Base-by-base conservation (phyloP, 1,139 yeast genomes). In the Torulaspora pretoriensis region DNA sequence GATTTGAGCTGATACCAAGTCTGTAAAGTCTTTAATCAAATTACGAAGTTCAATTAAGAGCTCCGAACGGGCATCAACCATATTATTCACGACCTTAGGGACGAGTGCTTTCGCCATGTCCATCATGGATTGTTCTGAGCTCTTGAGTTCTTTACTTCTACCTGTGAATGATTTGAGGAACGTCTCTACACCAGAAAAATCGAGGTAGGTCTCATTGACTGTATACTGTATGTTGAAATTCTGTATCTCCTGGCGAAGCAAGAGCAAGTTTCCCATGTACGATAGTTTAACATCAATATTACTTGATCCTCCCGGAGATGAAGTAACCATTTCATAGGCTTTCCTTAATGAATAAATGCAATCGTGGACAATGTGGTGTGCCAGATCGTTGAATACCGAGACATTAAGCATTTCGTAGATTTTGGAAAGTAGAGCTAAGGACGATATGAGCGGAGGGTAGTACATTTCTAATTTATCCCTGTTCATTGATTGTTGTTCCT, bases 21-120 rank as follows among this genome's bases (percentile, higher is more conserved):
- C 72, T 0, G 80, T 75, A 49, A 87, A 80, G 22, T 75, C 79
- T 50, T 81, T 83, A 16, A 88, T 86, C 2, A 82, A 72, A 51
- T 78, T 79, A 52, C 90, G 75, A 51, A 90, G 71, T 54, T 84
- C 90, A 14, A 79, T 71, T 54, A 84, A 86, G 30, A 89, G 71
- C 62, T 89, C 97, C 16, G 68, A 73, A 53, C 87, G 79, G 17
- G 96, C 95, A 65, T 90, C 97, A 40, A 83, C 77, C 87, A 83
- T 84, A 61, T 86, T 83, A 56, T 81, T 83, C 9, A 86, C 83
- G n/a, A 88, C 87, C 51, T 78, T 80, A 0, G 97, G 97, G 2
- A 83, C 86, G 1, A 88, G 74, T 30, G 81, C 86, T 49, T 77
- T 72, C 3, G 87, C 84, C 40, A 83, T 39, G 24, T 63, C 50